Base-by-base conservation (phyloP, 768 basidiomycete species). In the Boletus subparvulus region DNA sequence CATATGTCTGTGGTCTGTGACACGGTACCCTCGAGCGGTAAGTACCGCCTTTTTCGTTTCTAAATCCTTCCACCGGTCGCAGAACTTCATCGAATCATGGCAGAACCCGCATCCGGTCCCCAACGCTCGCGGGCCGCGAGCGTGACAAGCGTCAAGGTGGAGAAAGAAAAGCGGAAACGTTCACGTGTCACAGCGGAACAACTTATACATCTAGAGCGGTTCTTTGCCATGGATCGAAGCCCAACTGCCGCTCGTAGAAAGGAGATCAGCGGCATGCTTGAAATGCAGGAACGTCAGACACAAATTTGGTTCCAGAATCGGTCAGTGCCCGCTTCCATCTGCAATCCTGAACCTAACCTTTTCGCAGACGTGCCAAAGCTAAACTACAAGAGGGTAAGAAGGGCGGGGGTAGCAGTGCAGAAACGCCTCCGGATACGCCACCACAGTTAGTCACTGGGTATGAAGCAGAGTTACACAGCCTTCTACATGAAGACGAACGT, bases 231-330 rank as follows among this genome's bases (percentile, higher is more conserved):
- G 48, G 88, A 92, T 68, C 79, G 85, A 42, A 88, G 84, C 66
- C 91, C 91, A 11, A 87, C 87, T 3, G 85, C 87, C 3, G 79
- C 80, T 12, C 80, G 84, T 47, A 78, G 91, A 42, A 82, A 83
- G 52, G 90, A 91, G 63, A 90, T 93, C 50, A 84, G 87, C 55
- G 81, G 85, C 26, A 70, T 82, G 53, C 77, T 93, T 6, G 88
- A 88, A 16, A 91, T 93, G 87, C 82, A 88, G 49, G 91, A 92
- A 72, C 84, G 90, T 37, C 91, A 92, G 76, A 91, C 88, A 0
- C 91, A 92, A 72, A 88, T 93, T 46, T 92, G 91, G 91, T 93
- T 92, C 64, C 90, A 93, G 69, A 92, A 93, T 67, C 78, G 90
- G 90, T 63, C 28, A 8, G 62, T 60, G 6, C 35, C 7, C 33